Percentiles rank a stretch among this genome's conserved stretches.
Evolutionary conservation across 257 asterid genomes (phyloP).

Genomic region (Solanum acaule): DNA sequence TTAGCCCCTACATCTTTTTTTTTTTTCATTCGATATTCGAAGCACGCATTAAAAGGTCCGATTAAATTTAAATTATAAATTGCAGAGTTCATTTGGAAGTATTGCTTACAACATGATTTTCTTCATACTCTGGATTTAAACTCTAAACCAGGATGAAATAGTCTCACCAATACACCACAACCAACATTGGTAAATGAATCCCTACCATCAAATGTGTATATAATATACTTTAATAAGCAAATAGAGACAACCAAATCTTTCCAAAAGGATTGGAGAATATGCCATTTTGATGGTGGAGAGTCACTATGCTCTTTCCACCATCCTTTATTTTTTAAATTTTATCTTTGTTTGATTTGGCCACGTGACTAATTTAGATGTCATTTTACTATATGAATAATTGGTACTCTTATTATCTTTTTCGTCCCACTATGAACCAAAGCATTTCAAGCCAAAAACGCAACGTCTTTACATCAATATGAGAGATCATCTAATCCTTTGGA

Average conservation of each 20-base stretch:
- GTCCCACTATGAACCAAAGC: conserved; percentile 11
- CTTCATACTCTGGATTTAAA: no score
- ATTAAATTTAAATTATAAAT: fast-evolving
- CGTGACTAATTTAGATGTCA: background rate
- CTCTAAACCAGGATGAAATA: fast-evolving
- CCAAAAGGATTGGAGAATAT: conserved; percentile 33
- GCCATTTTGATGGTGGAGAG: conserved; percentile 51
- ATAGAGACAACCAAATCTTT: conserved; percentile 18
- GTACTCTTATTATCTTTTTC: background rate
- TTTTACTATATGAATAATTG: background rate
- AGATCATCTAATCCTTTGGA: background rate
- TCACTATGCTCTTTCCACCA: conserved; percentile 42
- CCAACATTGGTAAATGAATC: conserved; percentile 12
- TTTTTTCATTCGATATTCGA: fast-evolving
- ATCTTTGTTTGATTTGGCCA: background rate
- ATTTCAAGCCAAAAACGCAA: background rate
- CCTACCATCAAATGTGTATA: conserved; percentile 45
- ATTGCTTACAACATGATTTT: no score
- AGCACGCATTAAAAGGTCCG: no score
- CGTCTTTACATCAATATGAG: background rate
- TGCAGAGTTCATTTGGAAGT: background rate
- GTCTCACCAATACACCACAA: no score
- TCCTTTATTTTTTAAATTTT: conserved; percentile 1
- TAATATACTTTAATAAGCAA: background rate
- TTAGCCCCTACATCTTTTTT: conserved; percentile 28